Evolutionary conservation across 768 basidiomycete genomes (phyloP), one percentile per base, ranked within the genome.

Genomic region (Phlebiopsis gigantea): DNA sequence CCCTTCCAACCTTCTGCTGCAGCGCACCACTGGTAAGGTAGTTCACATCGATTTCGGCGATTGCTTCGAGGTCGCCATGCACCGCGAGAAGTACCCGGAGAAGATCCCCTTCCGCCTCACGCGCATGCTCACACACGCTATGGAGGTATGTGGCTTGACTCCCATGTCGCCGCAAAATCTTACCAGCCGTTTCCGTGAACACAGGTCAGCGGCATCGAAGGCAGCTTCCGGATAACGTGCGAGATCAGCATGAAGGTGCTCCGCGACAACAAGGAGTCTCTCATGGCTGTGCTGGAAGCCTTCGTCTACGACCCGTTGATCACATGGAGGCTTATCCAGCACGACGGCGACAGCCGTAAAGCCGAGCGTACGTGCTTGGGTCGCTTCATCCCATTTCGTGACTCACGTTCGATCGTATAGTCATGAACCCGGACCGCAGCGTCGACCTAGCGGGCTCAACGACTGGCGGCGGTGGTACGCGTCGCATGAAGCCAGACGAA

Each of bases 281-380:
- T 99, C 57, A 93, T 98, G 91, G 97, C 97, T 5, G 96, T 99
- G 19, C 77, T 99, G 26, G 97, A 99, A 70, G 96, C 97, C 6
- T 98, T 99, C 68, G 95, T 98, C 8, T 98, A 98, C 65, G 97
- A 99, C 67, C 97, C 97, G 12, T 74, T 99, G 56, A 95, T 98
- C 76, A 96, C 93, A 66, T 99, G 95, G 94, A 83, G 94, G 63
- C 75, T 97, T 60, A 88, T 92, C 79, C 89, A 90, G 65, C 82
- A 88, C 5, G 91, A 94, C 52, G 84, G 82, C 39, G 90, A 92
- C 56, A 77, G 76, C 22, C 79, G 85, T 56, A 81, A 85, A 51
- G 77, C 80, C 28, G 87, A 90, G 69, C 87, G 88, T 85, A 61
- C 60, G 67, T 60, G 51, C 25, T 26, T 56, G 53, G 21, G 21